phyloP scores from a whole-genome alignment of 2,329 filamentous ascomycete genomes.

The Diaporthe vaccinii region DNA sequence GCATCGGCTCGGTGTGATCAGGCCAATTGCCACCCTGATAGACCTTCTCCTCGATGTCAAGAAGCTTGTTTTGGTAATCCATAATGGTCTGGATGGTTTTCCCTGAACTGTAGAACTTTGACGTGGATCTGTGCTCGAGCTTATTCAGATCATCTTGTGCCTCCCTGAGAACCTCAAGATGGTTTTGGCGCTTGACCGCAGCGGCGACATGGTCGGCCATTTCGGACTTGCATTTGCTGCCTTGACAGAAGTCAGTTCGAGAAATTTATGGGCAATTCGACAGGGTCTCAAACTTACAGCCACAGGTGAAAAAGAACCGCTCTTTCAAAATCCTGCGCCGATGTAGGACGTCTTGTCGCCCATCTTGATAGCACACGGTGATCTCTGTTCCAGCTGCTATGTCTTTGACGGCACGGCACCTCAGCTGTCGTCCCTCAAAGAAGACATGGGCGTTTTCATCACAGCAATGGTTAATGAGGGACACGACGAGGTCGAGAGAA shows the following conservation, averaged over 20 bases:
- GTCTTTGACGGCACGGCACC: conserved; percentile 48
- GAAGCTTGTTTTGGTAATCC: conserved; percentile 42
- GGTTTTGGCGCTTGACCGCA: conserved; percentile 30
- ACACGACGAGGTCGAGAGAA: conserved; percentile 49
- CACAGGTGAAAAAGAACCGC: conserved; percentile 48
- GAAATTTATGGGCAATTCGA: not conserved
- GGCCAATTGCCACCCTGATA: conserved; percentile 46
- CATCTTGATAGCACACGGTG: conserved; percentile 50
- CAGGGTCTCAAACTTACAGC: conserved; percentile 43
- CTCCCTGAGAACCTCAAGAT: conserved; percentile 41
- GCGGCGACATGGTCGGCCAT: conserved; percentile 40
- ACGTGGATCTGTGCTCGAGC: conserved; percentile 38
- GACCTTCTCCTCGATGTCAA: conserved; percentile 39
- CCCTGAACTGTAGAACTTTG: conserved; percentile 38
- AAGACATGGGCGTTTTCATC: conserved; percentile 52
- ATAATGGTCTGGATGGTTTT: conserved; percentile 40
- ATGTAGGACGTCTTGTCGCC: conserved; percentile 44
- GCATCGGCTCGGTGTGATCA: conserved; percentile 48
- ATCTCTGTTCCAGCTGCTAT: conserved; percentile 53
- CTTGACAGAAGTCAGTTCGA: conserved; percentile 35
- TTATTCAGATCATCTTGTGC: conserved; percentile 42
- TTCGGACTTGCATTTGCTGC: conserved; percentile 47
- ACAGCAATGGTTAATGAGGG: conserved; percentile 54
- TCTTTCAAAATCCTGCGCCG: conserved; percentile 44
- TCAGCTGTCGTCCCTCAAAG: conserved; percentile 49